Conservation (phyloP, 805 yeast genomes). For the Metahyphopichia silvanorum region DNA sequence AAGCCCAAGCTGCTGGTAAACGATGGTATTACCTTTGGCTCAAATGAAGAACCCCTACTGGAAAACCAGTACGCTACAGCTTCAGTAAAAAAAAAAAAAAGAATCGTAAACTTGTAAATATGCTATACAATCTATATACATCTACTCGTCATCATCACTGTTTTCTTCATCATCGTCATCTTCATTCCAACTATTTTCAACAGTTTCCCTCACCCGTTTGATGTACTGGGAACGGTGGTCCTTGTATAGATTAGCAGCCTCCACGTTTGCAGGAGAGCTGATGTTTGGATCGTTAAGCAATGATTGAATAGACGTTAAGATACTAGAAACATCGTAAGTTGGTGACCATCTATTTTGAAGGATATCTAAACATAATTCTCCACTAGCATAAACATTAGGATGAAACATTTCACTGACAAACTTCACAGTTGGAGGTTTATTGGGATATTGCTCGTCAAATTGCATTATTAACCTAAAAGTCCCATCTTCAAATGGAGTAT, state of each 20-base stretch:
- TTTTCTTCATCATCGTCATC: constrained; percentile 61
- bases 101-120: too few species aligned
- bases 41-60: constrained; percentile 26
- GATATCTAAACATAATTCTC: constrained; percentile 93
- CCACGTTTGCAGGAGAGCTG: constrained; percentile 95
- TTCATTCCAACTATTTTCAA: constrained; percentile 91
- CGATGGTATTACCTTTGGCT: constrained; percentile 54
- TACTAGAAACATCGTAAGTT: constrained; percentile 94
- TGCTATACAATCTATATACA: background rate
- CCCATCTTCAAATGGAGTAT: constrained; percentile 97
- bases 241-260: constrained; percentile 92
- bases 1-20: constrained; percentile 6
- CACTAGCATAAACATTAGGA: constrained; percentile 94
- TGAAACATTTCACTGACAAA: constrained; percentile 95
- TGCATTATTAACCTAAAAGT: constrained; percentile 83
- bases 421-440: constrained; percentile 91
- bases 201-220: constrained; percentile 90
- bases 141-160: constrained; percentile 32
- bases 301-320: constrained; percentile 88
- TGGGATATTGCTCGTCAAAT: constrained; percentile 96
- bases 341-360: constrained; percentile 98
- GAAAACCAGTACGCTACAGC: too few species aligned
- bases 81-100: too few species aligned
- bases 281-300: constrained; percentile 94
- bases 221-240: constrained; percentile 93